These are phyloP conservation scores for Letharia lupina DNA, from an alignment of 495 filamentous ascomycete genomes.

Conservation along the genomic window DNA sequence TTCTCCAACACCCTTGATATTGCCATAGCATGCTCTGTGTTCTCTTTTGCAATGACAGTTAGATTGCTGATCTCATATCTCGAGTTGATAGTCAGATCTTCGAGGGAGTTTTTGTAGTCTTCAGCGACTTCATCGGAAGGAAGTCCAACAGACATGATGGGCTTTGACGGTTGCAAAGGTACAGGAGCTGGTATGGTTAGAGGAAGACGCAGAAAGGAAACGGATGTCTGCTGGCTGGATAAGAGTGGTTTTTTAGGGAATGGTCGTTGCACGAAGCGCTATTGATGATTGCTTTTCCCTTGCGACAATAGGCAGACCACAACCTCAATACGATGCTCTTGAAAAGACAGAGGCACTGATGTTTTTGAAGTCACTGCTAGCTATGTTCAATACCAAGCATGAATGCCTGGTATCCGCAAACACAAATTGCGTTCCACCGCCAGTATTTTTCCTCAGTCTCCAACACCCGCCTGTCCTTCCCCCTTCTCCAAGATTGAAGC, in stretches of 20 bases:
- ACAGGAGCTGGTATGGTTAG: conserved; percentile 14
- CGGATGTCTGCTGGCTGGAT: conserved; percentile 15
- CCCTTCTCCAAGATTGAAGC: conserved; percentile 6
- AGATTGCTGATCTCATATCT: conserved; percentile 90
- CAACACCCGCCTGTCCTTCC: conserved; percentile 10
- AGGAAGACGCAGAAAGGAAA: conserved; percentile 22
- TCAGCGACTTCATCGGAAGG: conserved; percentile 84
- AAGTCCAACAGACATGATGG: conserved; percentile 62
- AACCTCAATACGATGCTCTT: conserved; percentile 20
- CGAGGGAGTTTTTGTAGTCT: conserved; percentile 87
- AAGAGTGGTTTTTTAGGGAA: conserved; percentile 14
- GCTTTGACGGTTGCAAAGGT: conserved; percentile 19
- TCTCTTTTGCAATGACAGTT: conserved; percentile 93
- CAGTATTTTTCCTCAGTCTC: conserved; percentile 14
- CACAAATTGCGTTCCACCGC: conserved; percentile 10
- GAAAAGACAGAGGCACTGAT: conserved; percentile 23
- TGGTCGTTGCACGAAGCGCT: conserved; percentile 16
- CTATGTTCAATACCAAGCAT: conserved; percentile 22
- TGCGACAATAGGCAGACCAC: conserved; percentile 20
- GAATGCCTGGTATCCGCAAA: conserved; percentile 13
- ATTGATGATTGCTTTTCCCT: conserved; percentile 14
- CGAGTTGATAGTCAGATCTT: conserved; percentile 82
- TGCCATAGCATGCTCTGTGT: conserved; percentile 83
- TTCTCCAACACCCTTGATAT: conserved; percentile 84
- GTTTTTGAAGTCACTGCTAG: conserved; percentile 28